Conservation (phyloP, 2,329 filamentous ascomycete species). For the Microdochium paspali region DNA sequence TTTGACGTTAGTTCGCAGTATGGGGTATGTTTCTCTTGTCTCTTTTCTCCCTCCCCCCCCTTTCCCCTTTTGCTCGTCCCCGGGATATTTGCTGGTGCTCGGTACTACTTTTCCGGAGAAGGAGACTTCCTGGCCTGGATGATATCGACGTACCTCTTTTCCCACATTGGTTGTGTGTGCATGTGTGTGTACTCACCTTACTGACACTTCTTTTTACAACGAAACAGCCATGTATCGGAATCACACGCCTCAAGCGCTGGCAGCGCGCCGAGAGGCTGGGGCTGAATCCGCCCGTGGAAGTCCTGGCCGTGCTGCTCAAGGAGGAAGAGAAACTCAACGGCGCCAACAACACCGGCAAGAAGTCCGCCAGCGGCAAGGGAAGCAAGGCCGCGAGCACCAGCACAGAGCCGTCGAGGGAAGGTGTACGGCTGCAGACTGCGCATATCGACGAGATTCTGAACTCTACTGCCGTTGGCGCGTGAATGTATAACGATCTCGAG, state of each 20-base stretch:
- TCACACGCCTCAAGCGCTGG: constrained; percentile 76
- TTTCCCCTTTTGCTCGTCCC: constrained; percentile 6
- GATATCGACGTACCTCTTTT: too few species aligned
- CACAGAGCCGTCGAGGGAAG: constrained; percentile 40
- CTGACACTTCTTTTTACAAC: too few species aligned
- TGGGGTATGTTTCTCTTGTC: constrained; percentile 56
- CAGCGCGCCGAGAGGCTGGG: constrained; percentile 73
- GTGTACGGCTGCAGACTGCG: constrained; percentile 50
- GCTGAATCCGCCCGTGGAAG: constrained; percentile 81
- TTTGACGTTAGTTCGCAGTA: constrained; percentile 90
- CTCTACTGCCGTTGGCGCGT: constrained; percentile 29
- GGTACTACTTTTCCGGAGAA: too few species aligned
- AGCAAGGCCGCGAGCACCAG: background rate
- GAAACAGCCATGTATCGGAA: constrained; percentile 75
- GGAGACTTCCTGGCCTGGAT: too few species aligned
- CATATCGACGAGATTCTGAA: constrained; percentile 63
- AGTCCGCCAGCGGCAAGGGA: background rate
- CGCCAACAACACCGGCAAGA: background rate
- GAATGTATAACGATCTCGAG: constrained; percentile 5
- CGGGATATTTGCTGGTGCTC: background rate
- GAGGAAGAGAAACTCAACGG: constrained; percentile 36
- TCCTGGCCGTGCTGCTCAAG: constrained; percentile 73
- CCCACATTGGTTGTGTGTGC: too few species aligned
- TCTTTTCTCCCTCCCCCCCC: background rate
- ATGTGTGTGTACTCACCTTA: too few species aligned